Evolutionary conservation across 2,329 filamentous ascomycete genomes (phyloP).

Genomic region (Lasiodiplodia gonubiensis): DNA sequence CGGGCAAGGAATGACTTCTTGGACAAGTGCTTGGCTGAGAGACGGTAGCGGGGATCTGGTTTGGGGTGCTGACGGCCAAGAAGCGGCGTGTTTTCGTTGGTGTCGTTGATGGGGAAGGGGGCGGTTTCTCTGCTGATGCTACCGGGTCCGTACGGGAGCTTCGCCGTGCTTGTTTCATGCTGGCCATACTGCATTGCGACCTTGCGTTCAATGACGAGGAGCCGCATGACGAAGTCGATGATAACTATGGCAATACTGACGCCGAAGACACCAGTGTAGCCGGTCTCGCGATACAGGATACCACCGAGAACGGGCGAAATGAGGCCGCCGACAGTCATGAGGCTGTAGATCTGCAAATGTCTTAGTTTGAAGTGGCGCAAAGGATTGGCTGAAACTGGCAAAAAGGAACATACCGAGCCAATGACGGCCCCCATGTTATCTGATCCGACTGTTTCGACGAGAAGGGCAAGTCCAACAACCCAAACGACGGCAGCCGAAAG

Average conservation of each 20-base stretch:
- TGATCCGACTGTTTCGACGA: slow-evolving; percentile 63
- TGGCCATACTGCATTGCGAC: slow-evolving; percentile 55
- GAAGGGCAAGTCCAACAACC: slow-evolving; percentile 64
- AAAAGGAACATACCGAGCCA: slow-evolving; percentile 55
- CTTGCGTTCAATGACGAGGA: slow-evolving; percentile 68
- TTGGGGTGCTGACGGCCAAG: slow-evolving; percentile 29
- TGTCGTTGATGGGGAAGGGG: slow-evolving; percentile 28
- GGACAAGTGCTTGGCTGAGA: slow-evolving; percentile 43
- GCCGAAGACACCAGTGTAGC: slow-evolving; percentile 64
- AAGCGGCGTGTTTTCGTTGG: slow-evolving; percentile 38
- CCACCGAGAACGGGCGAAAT: slow-evolving; percentile 65
- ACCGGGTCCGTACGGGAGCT: slow-evolving; percentile 31
- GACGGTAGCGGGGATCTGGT: slow-evolving; percentile 13
- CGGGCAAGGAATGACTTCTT: slow-evolving; percentile 49
- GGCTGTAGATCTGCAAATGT: slow-evolving; percentile 58
- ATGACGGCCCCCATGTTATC: slow-evolving; percentile 66
- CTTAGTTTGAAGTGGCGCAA: neutral
- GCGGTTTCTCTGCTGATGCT: slow-evolving; percentile 2
- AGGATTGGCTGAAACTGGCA: neutral
- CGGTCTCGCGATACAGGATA: slow-evolving; percentile 63
- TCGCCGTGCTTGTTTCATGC: slow-evolving; percentile 30
- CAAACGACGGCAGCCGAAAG: slow-evolving; percentile 64
- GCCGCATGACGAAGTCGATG: slow-evolving; percentile 65
- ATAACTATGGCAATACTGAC: slow-evolving; percentile 60
- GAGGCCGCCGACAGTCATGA: slow-evolving; percentile 64